A percentile compares a stretch with the other conserved stretches of the same genome.
These are phyloP conservation scores for Ceratocystiopsis brevicomis DNA, from an alignment of 2,329 filamentous ascomycete genomes.

Conservation along the genomic window DNA sequence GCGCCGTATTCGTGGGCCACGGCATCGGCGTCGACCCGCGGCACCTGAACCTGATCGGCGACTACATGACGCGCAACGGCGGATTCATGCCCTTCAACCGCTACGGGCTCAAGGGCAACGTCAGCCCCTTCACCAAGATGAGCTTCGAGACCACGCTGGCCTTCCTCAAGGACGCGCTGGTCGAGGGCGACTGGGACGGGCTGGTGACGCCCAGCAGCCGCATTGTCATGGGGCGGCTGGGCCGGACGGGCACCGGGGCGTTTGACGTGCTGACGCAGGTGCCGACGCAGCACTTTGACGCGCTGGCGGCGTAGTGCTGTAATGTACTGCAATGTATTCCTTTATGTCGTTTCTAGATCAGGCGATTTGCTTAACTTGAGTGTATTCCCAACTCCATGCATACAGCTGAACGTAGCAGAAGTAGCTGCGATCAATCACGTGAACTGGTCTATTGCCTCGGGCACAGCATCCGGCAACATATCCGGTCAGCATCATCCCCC, in stretches of 20 bases:
- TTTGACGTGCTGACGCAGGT: conserved; percentile 67
- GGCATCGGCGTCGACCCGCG: conserved; percentile 81
- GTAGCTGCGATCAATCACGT: no score
- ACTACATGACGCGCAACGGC: conserved; percentile 92
- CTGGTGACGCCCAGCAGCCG: conserved; percentile 68
- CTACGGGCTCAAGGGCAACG: conserved; percentile 66
- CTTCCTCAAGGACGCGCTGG: conserved; percentile 80
- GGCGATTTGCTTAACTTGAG: no score
- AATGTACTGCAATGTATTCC: background rate
- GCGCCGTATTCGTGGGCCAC: conserved; percentile 72
- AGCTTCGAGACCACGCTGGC: conserved; percentile 94
- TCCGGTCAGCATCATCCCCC: no score
- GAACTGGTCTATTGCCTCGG: no score
- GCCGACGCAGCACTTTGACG: conserved; percentile 30
- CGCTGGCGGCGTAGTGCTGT: conserved; percentile 2
- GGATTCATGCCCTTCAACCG: conserved; percentile 84
- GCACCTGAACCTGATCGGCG: conserved; percentile 86
- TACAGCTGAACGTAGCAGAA: no score
- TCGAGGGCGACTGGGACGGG: conserved; percentile 81
- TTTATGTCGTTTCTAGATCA: no score
- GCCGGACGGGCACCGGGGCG: conserved; percentile 70
- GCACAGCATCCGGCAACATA: no score
- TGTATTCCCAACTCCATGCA: no score
- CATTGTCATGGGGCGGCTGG: conserved; percentile 70
- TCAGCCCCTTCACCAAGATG: conserved; percentile 95